Evolutionary conservation across 1,284 basidiomycete genomes (phyloP).

Genomic region (Fistulina hepatica): DNA sequence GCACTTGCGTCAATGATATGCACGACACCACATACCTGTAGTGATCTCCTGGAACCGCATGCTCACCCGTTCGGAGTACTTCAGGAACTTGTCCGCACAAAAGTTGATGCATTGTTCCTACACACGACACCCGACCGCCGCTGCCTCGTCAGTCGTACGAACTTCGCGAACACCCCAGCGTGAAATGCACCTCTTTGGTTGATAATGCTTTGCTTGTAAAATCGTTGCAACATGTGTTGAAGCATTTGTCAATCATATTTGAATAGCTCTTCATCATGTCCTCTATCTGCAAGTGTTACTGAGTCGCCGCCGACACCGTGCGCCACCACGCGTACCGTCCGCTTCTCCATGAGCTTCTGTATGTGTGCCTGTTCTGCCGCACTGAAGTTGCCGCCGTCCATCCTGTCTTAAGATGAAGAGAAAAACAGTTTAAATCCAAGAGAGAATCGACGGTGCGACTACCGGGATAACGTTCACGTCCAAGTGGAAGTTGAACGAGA

Average conservation of each 20-base stretch:
- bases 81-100: slow-evolving; percentile 91
- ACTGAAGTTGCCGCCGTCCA: slow-evolving; percentile 85
- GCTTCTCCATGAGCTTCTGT: slow-evolving; percentile 85
- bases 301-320: slow-evolving; percentile 3
- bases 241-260: slow-evolving; percentile 93
- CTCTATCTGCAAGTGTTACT: slow-evolving; percentile 66
- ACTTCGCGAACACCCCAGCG: neutral
- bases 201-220: slow-evolving; percentile 93
- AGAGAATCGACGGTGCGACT: too few relatives aligned
- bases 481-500: neutral
- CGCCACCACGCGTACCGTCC: slow-evolving; percentile 51
- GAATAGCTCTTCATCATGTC: slow-evolving; percentile 96
- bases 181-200: slow-evolving; percentile 72
- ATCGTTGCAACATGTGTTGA: slow-evolving; percentile 91
- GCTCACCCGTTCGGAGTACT: slow-evolving; percentile 92
- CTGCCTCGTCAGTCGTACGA: neutral
- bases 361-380: slow-evolving; percentile 83
- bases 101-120: slow-evolving; percentile 65
- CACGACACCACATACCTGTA: slow-evolving; percentile 70
- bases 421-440: neutral
- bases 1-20: too few relatives aligned
- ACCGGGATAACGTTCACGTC: neutral
- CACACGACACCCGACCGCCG: slow-evolving; percentile 2
- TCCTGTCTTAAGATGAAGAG: slow-evolving; percentile 20
- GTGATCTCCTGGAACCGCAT: slow-evolving; percentile 87